These are phyloP conservation scores for Solanum etuberosum DNA, from an alignment of 257 asterid species.

Conservation along the genomic window DNA sequence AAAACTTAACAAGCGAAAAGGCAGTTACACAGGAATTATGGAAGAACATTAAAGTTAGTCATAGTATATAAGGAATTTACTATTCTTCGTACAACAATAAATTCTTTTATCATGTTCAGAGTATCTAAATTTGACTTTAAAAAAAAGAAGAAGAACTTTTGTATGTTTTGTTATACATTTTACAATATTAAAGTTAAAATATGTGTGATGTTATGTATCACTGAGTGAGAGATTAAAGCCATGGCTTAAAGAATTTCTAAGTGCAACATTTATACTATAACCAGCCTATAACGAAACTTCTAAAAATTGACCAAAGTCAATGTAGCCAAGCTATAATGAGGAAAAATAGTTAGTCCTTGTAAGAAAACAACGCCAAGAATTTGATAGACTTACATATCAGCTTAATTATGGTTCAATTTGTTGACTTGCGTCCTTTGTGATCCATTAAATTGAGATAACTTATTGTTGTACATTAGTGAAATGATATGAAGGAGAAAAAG, in stretches of 20 bases:
- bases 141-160: too few relatives aligned
- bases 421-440: not conserved
- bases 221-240: not conserved
- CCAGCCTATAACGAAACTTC: not conserved
- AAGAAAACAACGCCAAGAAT: not conserved
- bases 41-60: too few relatives aligned
- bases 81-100: too few relatives aligned
- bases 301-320: not conserved
- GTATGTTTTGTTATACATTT: too few relatives aligned
- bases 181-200: too few relatives aligned
- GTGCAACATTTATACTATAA: not conserved
- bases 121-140: too few relatives aligned
- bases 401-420: not conserved
- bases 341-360: not conserved
- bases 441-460: not conserved
- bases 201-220: not conserved
- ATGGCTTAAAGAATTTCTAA: not conserved
- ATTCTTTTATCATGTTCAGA: too few relatives aligned
- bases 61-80: too few relatives aligned
- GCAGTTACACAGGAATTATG: too few relatives aligned
- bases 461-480: not conserved
- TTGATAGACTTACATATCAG: not conserved
- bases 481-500: not conserved
- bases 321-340: not conserved
- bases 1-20: too few relatives aligned